Percentiles rank a stretch among this genome's conserved stretches.
phyloP scores from a whole-genome alignment of 1,139 yeast genomes.

The Kluyveromyces sp. region DNA sequence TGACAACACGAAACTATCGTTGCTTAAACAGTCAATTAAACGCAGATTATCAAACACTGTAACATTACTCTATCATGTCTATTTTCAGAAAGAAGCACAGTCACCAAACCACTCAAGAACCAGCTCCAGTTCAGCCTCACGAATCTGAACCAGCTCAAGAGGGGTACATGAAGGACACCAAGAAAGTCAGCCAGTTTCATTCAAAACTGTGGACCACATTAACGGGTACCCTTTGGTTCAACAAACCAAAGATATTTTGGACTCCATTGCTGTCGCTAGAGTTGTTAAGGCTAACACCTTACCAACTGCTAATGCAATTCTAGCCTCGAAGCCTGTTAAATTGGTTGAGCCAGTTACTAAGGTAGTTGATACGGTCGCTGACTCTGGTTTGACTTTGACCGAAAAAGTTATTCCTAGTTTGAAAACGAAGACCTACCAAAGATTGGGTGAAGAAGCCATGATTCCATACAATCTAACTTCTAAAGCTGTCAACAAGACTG shows the following conservation, averaged over 20 bases:
- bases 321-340: constrained; percentile 26
- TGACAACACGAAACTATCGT: not conserved
- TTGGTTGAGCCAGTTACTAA: constrained; percentile 31
- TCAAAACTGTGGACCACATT: constrained; percentile 31
- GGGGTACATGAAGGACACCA: constrained; percentile 7
- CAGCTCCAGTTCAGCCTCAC: constrained; percentile 8
- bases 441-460: constrained; percentile 24
- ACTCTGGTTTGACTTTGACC: constrained; percentile 26
- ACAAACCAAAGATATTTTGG: constrained; percentile 34
- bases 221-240: constrained; percentile 36
- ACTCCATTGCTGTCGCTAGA: constrained; percentile 34
- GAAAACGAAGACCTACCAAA: constrained; percentile 30
- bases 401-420: constrained; percentile 31
- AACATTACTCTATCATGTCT: constrained; percentile 7
- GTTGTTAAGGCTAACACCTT: constrained; percentile 35
- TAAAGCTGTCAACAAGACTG: constrained; percentile 25
- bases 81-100: constrained; percentile 13
- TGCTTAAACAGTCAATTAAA: not conserved
- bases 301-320: constrained; percentile 35
- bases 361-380: constrained; percentile 31
- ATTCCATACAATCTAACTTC: constrained; percentile 25
- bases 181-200: constrained; percentile 8
- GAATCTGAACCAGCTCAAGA: not conserved
- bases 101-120: constrained; percentile 2
- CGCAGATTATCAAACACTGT: not conserved